These are phyloP conservation scores for Eleusine indica DNA, from an alignment of 176 grass and related monocot species.

Conservation along the genomic window DNA sequence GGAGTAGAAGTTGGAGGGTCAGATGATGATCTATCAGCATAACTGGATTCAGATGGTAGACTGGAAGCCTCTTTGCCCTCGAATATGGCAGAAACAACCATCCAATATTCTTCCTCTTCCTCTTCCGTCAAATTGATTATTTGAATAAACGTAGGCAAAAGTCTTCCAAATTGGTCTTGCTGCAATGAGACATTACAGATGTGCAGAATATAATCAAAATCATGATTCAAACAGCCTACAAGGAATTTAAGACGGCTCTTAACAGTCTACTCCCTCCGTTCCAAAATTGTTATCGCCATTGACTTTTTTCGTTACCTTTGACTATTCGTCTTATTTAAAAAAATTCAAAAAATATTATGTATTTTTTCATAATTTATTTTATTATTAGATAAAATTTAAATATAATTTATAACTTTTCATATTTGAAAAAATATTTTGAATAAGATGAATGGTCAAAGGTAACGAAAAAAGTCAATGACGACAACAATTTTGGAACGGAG, in stretches of 20 bases:
- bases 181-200: constrained; percentile 40
- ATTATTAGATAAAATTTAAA: no score
- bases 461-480: no score
- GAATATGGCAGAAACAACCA: constrained; percentile 86
- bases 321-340: no score
- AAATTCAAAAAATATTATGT: no score
- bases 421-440: no score
- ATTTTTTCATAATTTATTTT: no score
- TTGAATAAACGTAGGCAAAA: constrained; percentile 93
- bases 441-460: no score
- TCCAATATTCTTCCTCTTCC: constrained; percentile 94
- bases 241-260: not conserved
- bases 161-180: constrained; percentile 99
- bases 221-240: constrained; percentile 7
- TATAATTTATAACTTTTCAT: no score
- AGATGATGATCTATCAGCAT: constrained; percentile 48
- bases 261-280: not conserved
- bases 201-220: constrained; percentile 30
- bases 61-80: constrained; percentile 79
- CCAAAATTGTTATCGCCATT: no score
- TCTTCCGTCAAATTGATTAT: constrained; percentile 86
- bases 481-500: no score
- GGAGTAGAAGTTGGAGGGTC: constrained; percentile 47
- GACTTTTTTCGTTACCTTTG: no score
- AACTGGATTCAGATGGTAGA: constrained; percentile 53